phyloP scores from a whole-genome alignment of 805 yeast species.

The Wickerhamiella lipophila region DNA sequence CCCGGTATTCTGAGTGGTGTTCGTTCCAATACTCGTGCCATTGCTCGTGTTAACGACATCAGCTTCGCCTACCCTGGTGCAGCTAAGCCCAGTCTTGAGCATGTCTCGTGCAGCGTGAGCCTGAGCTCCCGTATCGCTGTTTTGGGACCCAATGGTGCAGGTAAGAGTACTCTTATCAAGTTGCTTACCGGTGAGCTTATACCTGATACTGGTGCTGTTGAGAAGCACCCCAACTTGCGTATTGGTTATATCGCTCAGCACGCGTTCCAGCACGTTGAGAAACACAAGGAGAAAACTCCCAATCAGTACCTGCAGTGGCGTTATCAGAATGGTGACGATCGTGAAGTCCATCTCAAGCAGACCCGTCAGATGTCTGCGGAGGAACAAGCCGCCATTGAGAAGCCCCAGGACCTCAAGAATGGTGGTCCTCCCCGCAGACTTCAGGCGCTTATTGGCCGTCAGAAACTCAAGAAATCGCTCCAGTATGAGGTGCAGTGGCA shows the following conservation, averaged over 20 bases:
- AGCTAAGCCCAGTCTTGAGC: conserved; percentile 59
- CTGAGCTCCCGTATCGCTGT: conserved; percentile 95
- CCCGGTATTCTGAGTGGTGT: conserved; percentile 98
- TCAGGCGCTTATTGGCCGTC: conserved; percentile 95
- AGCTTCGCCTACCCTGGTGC: conserved; percentile 87
- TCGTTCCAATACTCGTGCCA: conserved; percentile 85
- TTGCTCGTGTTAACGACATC: conserved; percentile 74
- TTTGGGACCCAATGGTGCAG: conserved; percentile 97
- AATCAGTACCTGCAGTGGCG: conserved; percentile 98
- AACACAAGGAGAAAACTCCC: conserved; percentile 95
- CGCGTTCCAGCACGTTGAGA: conserved; percentile 92
- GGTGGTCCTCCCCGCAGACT: conserved; percentile 79
- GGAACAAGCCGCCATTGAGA: conserved; percentile 64
- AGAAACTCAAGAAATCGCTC: conserved; percentile 88
- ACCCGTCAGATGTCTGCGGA: conserved; percentile 73
- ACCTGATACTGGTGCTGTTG: conserved; percentile 80
- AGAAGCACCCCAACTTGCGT: conserved; percentile 95
- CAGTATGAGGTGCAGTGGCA: conserved; percentile 96
- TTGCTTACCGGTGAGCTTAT: conserved; percentile 82
- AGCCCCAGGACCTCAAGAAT: conserved; percentile 67
- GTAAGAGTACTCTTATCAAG: conserved; percentile 91
- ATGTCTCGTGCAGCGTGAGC: conserved; percentile 83
- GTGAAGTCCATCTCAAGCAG: conserved; percentile 89
- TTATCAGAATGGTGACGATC: conserved; percentile 93
- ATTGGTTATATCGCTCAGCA: conserved; percentile 98